Percentiles rank a stretch among this genome's conserved stretches.
These are phyloP conservation scores for Aspergillus eucalypticola DNA, from an alignment of 2,329 filamentous ascomycete species.

Conservation along the genomic window DNA sequence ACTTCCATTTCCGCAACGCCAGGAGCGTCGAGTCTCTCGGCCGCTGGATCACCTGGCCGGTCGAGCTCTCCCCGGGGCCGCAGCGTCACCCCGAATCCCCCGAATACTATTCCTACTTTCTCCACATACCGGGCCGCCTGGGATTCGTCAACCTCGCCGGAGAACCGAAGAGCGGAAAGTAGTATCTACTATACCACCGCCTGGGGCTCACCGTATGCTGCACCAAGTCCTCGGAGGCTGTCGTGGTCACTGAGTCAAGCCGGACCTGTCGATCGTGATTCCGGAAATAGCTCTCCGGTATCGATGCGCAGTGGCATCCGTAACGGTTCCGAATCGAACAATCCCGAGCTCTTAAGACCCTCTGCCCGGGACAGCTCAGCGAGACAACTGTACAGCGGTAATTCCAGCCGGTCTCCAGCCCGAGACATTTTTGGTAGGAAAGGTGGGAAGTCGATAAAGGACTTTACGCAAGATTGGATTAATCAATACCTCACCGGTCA, in stretches of 20 bases:
- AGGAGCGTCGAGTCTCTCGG: constrained; percentile 39
- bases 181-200: constrained; percentile 69
- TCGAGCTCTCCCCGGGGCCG: constrained; percentile 27
- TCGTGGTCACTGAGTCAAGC: constrained; percentile 46
- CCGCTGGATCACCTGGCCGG: constrained; percentile 36
- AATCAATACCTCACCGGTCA: constrained; percentile 77
- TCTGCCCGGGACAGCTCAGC: constrained; percentile 28
- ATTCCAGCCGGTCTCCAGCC: constrained; percentile 28
- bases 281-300: constrained; percentile 37
- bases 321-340: constrained; percentile 26
- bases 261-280: constrained; percentile 45
- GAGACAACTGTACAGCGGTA: constrained; percentile 26
- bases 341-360: constrained; percentile 30
- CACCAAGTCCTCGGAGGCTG: constrained; percentile 52
- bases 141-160: constrained; percentile 43
- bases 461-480: constrained; percentile 82
- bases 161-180: constrained; percentile 48
- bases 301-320: constrained; percentile 30
- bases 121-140: constrained; percentile 33
- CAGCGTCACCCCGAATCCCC: constrained; percentile 31
- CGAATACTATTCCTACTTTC: constrained; percentile 32
- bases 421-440: constrained; percentile 27
- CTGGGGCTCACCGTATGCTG: constrained; percentile 89
- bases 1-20: constrained; percentile 38
- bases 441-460: constrained; percentile 44